Percentiles rank a stretch among this genome's conserved stretches.
Conservation (phyloP, 23 red algal species). For the Agarophyton chilense region DNA sequence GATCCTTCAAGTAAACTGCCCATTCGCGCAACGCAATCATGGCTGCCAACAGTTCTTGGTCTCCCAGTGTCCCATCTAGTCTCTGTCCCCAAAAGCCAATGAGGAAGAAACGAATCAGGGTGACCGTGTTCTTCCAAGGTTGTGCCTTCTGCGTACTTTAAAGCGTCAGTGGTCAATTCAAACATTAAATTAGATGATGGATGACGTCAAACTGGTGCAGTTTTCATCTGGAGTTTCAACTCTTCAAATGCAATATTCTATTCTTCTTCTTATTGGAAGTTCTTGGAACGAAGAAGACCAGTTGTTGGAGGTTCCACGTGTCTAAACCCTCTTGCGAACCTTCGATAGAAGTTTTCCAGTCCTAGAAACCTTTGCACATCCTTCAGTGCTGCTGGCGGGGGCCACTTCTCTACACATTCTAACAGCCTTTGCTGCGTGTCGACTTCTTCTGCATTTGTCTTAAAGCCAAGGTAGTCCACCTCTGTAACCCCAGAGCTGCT, state of each 20-base stretch:
- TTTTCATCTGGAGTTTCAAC: slow-evolving; percentile 26
- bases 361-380: slow-evolving; percentile 52
- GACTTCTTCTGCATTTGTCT: background rate
- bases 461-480: slow-evolving; percentile 34
- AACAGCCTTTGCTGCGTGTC: background rate
- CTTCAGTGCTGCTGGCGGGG: background rate
- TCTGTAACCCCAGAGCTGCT: slow-evolving; percentile 18
- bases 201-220: slow-evolving; percentile 15
- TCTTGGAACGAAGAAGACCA: background rate
- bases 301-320: background rate
- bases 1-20: too few species aligned
- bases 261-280: background rate
- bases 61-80: background rate
- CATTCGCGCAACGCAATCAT: too few species aligned
- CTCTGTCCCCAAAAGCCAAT: slow-evolving; percentile 5
- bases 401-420: slow-evolving; percentile 15
- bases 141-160: slow-evolving; percentile 13
- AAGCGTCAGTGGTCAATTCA: slow-evolving; percentile 23
- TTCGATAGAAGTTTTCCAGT: too few species aligned
- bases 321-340: too few species aligned
- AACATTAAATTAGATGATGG: background rate
- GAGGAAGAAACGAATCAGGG: slow-evolving; percentile 22
- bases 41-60: too few species aligned
- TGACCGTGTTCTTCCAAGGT: slow-evolving; percentile 42
- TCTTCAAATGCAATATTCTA: background rate